A percentile compares a stretch with the other conserved stretches of the same genome.
Conservation (phyloP, 2,329 filamentous ascomycete genomes). For the Fusarium sp. region DNA sequence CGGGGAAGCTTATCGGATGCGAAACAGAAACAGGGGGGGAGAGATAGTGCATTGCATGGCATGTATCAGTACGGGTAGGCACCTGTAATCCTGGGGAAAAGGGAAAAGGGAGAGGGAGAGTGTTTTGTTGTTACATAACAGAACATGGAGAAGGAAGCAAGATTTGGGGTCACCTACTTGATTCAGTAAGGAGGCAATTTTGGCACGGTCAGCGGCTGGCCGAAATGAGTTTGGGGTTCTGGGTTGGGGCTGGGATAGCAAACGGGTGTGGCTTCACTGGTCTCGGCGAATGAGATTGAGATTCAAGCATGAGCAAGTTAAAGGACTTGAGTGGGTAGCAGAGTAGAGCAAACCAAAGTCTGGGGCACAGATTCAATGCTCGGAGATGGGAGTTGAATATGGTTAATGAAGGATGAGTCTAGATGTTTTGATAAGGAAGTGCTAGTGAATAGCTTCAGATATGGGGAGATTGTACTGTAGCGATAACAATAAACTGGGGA, state of each 20-base stretch:
- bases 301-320: too few species aligned
- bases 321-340: neutral
- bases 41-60: conserved; percentile 1
- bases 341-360: neutral
- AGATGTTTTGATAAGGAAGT: conserved; percentile 6
- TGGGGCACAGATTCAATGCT: conserved; percentile 1
- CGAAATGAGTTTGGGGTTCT: neutral
- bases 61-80: neutral
- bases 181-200: conserved; percentile 2
- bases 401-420: conserved; percentile 14
- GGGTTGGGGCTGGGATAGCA: neutral
- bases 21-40: neutral
- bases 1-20: conserved; percentile 23
- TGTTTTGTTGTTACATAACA: conserved; percentile 21
- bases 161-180: conserved; percentile 5
- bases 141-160: conserved; percentile 10
- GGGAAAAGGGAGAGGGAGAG: neutral
- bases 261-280: neutral
- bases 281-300: neutral
- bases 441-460: neutral
- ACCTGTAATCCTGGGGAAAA: conserved; percentile 3
- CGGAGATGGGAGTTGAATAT: conserved; percentile 17
- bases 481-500: neutral
- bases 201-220: neutral
- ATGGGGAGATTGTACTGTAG: neutral